A percentile compares a stretch with the other conserved stretches of the same genome.
Conservation (phyloP, 257 asterid species). For the Sherardia arvensis region DNA sequence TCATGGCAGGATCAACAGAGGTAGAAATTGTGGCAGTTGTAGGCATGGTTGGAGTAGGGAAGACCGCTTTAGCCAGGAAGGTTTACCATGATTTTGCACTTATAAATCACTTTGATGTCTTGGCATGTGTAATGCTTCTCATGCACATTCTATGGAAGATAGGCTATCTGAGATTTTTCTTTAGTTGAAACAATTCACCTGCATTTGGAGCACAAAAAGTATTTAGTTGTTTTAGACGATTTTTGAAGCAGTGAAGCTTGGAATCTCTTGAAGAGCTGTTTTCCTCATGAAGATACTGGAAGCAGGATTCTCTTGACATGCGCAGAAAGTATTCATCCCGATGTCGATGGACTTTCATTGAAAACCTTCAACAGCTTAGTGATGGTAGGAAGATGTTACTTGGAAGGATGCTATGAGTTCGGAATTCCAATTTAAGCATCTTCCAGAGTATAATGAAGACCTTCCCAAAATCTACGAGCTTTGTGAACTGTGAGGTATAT, state of each 20-base stretch:
- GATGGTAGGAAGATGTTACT: neutral
- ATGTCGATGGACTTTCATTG: no score
- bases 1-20: neutral
- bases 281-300: neutral
- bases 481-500: no score
- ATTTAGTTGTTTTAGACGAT: neutral
- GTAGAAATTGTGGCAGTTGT: neutral
- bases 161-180: neutral
- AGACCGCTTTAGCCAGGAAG: neutral
- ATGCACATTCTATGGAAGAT: neutral
- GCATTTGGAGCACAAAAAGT: neutral
- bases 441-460: no score
- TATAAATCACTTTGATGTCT: neutral
- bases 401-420: no score
- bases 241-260: neutral
- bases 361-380: neutral
- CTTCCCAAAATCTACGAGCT: no score
- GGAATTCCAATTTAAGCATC: neutral
- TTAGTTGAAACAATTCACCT: neutral
- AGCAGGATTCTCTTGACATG: neutral
- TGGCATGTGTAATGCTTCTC: neutral
- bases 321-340: no score
- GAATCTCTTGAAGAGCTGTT: neutral
- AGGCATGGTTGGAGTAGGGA: neutral
- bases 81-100: neutral